Conservation (phyloP, 2,329 filamentous ascomycete genomes). For the Fonsecaea erecta region DNA sequence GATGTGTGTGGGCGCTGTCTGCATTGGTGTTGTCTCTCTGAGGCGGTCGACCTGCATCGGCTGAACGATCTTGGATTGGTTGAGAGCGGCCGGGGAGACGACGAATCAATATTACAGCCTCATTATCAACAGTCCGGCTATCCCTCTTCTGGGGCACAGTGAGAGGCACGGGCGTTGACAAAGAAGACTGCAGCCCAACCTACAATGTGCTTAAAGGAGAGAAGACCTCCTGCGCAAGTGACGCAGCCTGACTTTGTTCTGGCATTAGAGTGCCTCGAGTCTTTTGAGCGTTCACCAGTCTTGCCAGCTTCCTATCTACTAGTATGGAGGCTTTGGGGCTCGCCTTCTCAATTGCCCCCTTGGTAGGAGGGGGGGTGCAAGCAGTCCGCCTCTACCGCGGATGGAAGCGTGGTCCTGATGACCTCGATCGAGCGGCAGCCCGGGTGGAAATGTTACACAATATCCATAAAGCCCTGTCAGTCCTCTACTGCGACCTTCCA, state of each 20-base stretch:
- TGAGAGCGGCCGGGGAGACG: neutral
- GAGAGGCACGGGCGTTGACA: neutral
- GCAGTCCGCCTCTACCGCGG: neutral
- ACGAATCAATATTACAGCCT: neutral
- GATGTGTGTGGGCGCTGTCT: neutral
- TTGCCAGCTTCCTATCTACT: neutral
- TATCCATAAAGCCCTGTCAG: neutral
- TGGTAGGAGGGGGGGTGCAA: neutral
- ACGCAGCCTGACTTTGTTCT: neutral
- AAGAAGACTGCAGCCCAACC: neutral
- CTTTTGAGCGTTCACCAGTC: neutral
- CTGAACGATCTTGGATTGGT: neutral
- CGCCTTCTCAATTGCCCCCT: neutral
- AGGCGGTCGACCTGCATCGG: neutral
- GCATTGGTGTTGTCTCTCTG: neutral
- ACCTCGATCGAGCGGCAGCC: neutral
- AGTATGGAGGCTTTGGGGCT: neutral
- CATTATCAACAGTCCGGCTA: neutral
- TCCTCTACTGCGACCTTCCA: neutral
- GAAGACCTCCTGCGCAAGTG: neutral
- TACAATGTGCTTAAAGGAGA: neutral
- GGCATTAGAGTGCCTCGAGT: neutral
- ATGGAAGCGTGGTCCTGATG: neutral
- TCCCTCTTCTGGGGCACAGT: neutral
- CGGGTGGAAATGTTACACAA: neutral